Base-by-base conservation (phyloP, 345 rosid genomes). In the Anacardium occidentale region DNA sequence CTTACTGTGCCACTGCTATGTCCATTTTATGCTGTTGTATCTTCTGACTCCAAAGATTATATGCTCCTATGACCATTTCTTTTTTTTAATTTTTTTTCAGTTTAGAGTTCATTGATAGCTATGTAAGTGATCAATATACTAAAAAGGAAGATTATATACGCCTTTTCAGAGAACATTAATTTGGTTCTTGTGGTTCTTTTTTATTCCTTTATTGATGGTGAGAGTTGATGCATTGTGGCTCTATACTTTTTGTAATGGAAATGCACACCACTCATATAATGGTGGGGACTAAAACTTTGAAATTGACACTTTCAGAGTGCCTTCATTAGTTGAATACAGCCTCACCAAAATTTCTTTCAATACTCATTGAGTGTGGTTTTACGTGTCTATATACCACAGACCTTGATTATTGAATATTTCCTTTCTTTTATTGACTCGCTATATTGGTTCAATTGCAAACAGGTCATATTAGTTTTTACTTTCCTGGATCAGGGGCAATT, bases 401-500 rank as follows among this genome's bases (percentile, higher is more conserved):
- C 45, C 54, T 69, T 52, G 20, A 3, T n/a, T 50, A 9, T 67
- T 17, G 29, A 34, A 66, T 26, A 54, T 75, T 60, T 7, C 13
- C 63, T 48, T 56, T 65, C 42, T 15, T 47, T 47, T n/a, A n/a
- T n/a, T 76, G 58, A 64, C 21, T 75, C 37, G n/a, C 32, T 68
- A 3, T 10, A 34, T 44, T 52, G 57, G 66, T 69, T 34, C 20
- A 51, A 50, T 60, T 54, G 59, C 71, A 71, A 74, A 83, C 84
- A 95, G 99, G 99, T 60, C 99, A 95, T 69, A 83, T 95, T 67
- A 95, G 99, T 83, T 92, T 92, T 85, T 86, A 92, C 86, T 95
- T 95, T 77, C 97, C 96, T 24, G 87, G 91, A 75, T 86, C 99
- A 42, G 91, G 91, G 47, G 88, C 88, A 17, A 83, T 95, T 75